phyloP scores from a whole-genome alignment of 2,329 filamentous ascomycete species.

The Didymosphaeria variabile region DNA sequence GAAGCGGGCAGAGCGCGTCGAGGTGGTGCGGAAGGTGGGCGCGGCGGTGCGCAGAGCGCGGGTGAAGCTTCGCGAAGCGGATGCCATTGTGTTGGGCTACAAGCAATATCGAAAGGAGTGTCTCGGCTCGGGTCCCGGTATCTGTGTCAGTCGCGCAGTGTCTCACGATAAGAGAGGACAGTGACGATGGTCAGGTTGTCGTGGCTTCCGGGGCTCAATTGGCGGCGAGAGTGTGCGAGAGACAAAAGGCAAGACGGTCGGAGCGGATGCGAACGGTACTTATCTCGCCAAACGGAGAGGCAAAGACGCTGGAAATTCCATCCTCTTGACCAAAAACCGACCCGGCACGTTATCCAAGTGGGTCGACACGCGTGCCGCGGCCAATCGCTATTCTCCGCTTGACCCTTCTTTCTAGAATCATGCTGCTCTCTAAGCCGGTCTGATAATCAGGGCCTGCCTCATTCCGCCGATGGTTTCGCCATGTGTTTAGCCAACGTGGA shows the following conservation, averaged over 20 bases:
- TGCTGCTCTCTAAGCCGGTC: conserved; percentile 25
- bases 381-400: background rate
- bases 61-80: conserved; percentile 45
- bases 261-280: background rate
- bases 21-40: conserved; percentile 64
- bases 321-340: conserved; percentile 10
- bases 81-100: conserved; percentile 39
- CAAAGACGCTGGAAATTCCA: conserved; percentile 12
- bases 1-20: conserved; percentile 66
- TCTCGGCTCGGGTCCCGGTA: conserved; percentile 8
- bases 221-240: conserved; percentile 12
- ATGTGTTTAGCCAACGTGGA: background rate
- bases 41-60: conserved; percentile 52
- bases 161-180: conserved; percentile 3
- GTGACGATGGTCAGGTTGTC: background rate
- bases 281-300: background rate
- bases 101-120: background rate
- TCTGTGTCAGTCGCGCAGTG: background rate
- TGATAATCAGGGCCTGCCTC: conserved; percentile 3
- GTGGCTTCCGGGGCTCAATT: conserved; percentile 22
- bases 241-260: conserved; percentile 17
- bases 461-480: conserved; percentile 4
- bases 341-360: conserved; percentile 22
- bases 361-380: conserved; percentile 13
- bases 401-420: conserved; percentile 23